Evolutionary conservation across 2,329 filamentous ascomycete species (phyloP), one percentile per base, ranked within the genome.

Genomic region (Xylariaceae sp.): DNA sequence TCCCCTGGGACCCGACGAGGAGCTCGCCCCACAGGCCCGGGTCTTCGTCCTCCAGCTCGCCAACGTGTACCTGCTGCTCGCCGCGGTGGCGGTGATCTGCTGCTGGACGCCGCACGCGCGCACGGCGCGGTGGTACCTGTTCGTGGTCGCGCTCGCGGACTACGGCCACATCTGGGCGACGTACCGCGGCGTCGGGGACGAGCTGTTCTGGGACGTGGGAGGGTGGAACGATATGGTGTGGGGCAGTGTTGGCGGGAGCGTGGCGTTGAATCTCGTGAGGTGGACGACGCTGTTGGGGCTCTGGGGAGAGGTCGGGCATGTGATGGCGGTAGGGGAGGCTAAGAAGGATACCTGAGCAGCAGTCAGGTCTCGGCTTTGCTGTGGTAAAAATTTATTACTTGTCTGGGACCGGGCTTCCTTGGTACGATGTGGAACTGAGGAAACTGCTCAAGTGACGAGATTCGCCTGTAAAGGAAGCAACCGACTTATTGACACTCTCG

Each of bases 151-250:
- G 13, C 32, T 64, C 11, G 61, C 61, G 3, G 62, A 64, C 43
- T 61, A 58, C 39, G 61, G 63, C 3, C 62, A 64, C 43, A 53
- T 65, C 29, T 63, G 54, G 45, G 57, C 56, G 9, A 48, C 48
- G 12, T 64, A 64, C 39, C 38, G 45, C 12, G 57, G 53, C 11
- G 48, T 63, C 1, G 61, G 59, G 2, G 26, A 42, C 2, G 53
- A 59, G 1, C 33, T 55, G 3, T 55, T 64, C 24, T 53, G 56
- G 33, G 34, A 54, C 16, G 19, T 44, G 6, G 18, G 7, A 1
- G 37, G 33, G 29, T 64, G 62, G 61, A 63, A 63, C 33, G 49
- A 53, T 16, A 50, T 60, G 46, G 33, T 62, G 9, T 52, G 49
- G 47, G 56, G 55, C 8, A 53, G 49, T 32, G 47, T 64, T 9